Evolutionary conservation across 345 rosid species (phyloP), one percentile per base, ranked within the genome.

Genomic region (Theobroma cacao): DNA sequence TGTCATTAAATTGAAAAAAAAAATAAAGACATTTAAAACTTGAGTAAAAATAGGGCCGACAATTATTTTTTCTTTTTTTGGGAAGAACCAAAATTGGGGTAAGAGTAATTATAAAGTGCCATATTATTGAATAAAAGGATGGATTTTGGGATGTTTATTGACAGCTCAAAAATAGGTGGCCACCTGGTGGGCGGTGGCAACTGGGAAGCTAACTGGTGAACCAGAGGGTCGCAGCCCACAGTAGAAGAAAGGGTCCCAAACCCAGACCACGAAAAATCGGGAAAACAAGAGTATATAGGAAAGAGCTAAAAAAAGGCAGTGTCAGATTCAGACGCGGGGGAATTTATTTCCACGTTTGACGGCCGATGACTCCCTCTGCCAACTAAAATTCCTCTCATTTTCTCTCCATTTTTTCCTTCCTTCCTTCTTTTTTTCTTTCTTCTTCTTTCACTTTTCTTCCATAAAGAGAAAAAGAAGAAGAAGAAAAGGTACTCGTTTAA

Each of bases 271-370:
- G 59, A 7, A 70, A 66, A 71, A 31, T 52, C 7, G 33, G 41
- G 33, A 20, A 75, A 60, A 5, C 38, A 7, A 60, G 28, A 24
- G 0, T 50, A 43, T 18, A 47, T 15, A 47, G 67, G 24, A 22
- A 48, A 70, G 18, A 47, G 18, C 20, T 2, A 17, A 63, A 47
- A 24, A 62, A 61, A 17, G 13, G 41, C 76, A 66, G 36, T 20
- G 40, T 5, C 8, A 53, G 81, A 79, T 18, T 36, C 64, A 71
- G 78, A 80, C 70, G 84, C 76, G 43, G 85, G 43, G 84, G 64
- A 56, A 20, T 43, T 76, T 7, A n/a, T 58, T 8, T 66, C 50
- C 65, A 43, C 59, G 7, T 41, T 67, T 53, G 72, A 65, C 71
- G 59, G 80, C 75, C 61, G 28, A 77, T 30, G 78, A 79, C 72